These are phyloP conservation scores for Cystobasidium pallidum DNA, from an alignment of 1,284 basidiomycete species.

Conservation along the genomic window DNA sequence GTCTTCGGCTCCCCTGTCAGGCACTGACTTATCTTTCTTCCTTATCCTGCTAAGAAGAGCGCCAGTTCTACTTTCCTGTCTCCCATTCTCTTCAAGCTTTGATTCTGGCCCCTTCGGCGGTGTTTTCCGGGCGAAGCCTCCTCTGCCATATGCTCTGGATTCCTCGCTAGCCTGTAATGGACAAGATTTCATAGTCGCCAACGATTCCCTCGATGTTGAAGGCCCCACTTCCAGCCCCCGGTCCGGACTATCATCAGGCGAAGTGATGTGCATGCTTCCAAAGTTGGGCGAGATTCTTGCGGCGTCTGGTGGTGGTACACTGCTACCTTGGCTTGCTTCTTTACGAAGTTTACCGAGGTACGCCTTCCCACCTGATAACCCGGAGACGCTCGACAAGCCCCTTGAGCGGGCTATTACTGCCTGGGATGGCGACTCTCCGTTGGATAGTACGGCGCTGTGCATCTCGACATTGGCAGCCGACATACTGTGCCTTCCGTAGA, in stretches of 20 bases:
- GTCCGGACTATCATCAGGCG: not conserved
- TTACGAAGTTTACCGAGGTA: not conserved
- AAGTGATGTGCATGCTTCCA: not conserved
- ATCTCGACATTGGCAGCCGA: not conserved
- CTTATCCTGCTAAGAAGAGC: constrained; percentile 4
- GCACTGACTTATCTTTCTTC: not conserved
- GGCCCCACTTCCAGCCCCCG: not conserved
- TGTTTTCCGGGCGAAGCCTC: constrained; percentile 7
- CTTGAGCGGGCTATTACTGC: not conserved
- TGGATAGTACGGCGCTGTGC: not conserved
- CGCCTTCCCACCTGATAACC: constrained; percentile 28
- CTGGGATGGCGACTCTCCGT: not conserved
- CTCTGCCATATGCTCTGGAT: constrained; percentile 17
- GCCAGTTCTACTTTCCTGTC: not conserved
- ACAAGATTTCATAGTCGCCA: not conserved
- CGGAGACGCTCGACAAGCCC: not conserved
- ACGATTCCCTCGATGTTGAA: not conserved
- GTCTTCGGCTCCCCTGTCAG: not conserved
- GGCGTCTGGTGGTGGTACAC: not conserved
- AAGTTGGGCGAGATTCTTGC: not conserved
- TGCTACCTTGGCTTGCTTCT: not conserved
- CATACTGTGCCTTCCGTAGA: not conserved
- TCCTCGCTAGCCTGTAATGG: not conserved
- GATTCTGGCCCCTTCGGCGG: not conserved
- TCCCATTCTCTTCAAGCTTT: constrained; percentile 5